Evolutionary conservation across 306 rosid genomes (phyloP), one percentile per base, ranked within the genome.

Genomic region (Lablab purpureus): DNA sequence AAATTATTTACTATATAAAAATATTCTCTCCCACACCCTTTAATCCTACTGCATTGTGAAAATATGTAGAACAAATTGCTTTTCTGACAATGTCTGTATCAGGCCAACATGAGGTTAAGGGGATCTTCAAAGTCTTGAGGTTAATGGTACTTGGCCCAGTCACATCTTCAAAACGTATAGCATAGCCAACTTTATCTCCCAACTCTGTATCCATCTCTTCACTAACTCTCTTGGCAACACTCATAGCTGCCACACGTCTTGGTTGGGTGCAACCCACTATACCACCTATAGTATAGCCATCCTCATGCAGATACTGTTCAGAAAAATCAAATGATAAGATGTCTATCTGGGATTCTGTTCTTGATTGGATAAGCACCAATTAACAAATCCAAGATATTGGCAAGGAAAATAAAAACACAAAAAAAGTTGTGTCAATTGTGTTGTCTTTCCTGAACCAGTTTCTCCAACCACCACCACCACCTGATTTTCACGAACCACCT

Each of bases 191-290:
- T 86, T 86, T 91, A 79, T 91, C 97, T 19, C 99, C 99, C 67
- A 95, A 83, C 69, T 92, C 96, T 14, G 97, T 91, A 65, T 92
- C 99, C 99, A 95, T 95, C 91, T 95, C 99, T 80, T 95, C 99
- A 4, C 98, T 92, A 25, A 95, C 99, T 91, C 99, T 95, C 89
- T 95, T 95, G 66, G 99, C 99, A 66, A 95, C 99, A 87, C 99
- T 95, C 99, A 95, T 95, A 77, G 99, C 99, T 37, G 99, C 99
- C 80, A 95, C 99, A 87, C 99, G 99, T 85, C 99, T 92, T 34
- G 99, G 99, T 85, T 95, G 99, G 80, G 99, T 95, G 85, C 99
- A 95, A 51, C 99, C 99, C 72, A 95, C 87, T 64, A 95, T 80
- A 34, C 98, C 97, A 74, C 83, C 81, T 30, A 66, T 67, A 47